phyloP scores from a whole-genome alignment of 345 rosid genomes.

The Conringia planisiliqua region DNA sequence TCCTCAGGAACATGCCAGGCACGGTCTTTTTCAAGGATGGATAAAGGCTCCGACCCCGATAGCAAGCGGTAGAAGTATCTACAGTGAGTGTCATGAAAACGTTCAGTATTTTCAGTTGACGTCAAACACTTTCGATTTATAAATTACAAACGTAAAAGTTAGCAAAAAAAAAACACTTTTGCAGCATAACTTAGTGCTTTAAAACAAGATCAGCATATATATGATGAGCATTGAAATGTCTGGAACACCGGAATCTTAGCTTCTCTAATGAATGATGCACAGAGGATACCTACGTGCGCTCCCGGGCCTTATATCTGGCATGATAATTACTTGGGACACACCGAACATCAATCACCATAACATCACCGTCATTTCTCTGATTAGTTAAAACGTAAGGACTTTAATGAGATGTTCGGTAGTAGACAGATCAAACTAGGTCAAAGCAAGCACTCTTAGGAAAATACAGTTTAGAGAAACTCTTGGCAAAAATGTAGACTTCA shows the following conservation, averaged over 20 bases:
- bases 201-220: background rate
- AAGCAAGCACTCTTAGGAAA: background rate
- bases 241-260: conserved; percentile 3
- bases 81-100: conserved; percentile 2
- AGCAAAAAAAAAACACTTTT: background rate
- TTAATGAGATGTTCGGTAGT: background rate
- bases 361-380: conserved; percentile 68
- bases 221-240: background rate
- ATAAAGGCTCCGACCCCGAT: conserved; percentile 68
- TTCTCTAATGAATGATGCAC: conserved; percentile 17
- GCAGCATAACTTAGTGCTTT: conserved; percentile 8
- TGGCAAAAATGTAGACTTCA: background rate
- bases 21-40: conserved; percentile 69
- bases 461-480: background rate
- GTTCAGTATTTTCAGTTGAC: background rate
- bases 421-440: conserved; percentile 3
- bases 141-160: background rate
- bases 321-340: conserved; percentile 72
- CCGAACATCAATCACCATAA: conserved; percentile 73
- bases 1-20: conserved; percentile 84
- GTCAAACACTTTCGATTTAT: background rate
- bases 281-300: conserved; percentile 84
- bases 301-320: conserved; percentile 82
- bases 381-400: conserved; percentile 18
- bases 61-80: conserved; percentile 89